phyloP scores from a whole-genome alignment of 208 protist genomes.

The Trypanosoma melophagium region DNA sequence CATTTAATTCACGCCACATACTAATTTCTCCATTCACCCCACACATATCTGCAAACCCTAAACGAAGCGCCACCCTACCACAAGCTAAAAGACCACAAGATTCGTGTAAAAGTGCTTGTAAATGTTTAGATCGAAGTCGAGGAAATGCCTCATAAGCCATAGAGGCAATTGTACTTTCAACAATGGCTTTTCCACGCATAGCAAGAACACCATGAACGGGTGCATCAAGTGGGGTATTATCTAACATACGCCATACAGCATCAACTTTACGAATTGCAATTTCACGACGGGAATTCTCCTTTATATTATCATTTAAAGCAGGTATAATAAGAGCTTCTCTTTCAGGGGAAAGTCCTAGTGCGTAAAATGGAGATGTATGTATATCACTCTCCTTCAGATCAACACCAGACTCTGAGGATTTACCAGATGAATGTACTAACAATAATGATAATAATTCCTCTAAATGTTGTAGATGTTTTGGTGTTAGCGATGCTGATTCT shows the following conservation, averaged over 20 bases:
- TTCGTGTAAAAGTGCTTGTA: conserved; percentile 79
- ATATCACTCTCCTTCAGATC: not conserved
- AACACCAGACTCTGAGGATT: not conserved
- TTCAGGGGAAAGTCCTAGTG: conserved; percentile 18
- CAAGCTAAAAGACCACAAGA: conserved; percentile 76
- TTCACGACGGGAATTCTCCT: not conserved
- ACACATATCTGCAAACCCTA: conserved; percentile 75
- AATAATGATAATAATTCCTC: conserved; percentile 13
- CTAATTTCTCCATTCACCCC: conserved; percentile 66
- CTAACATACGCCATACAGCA: conserved; percentile 69
- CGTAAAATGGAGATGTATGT: conserved; percentile 28
- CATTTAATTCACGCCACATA: conserved; percentile 89
- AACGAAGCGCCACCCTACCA: conserved; percentile 53
- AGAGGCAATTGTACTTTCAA: conserved; percentile 48
- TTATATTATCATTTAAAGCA: not conserved
- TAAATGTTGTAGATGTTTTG: conserved; percentile 23
- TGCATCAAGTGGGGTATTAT: conserved; percentile 74
- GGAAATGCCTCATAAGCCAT: conserved; percentile 59
- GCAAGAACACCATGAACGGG: conserved; percentile 83
- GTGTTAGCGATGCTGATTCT: conserved; percentile 14
- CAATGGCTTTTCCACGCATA: conserved; percentile 63
- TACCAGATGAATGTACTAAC: not conserved
- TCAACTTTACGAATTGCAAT: conserved; percentile 58
- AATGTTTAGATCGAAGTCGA: conserved; percentile 78
- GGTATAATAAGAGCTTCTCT: conserved; percentile 15